Evolutionary conservation across 805 yeast species (phyloP).

Genomic region (Candida manassasensis): DNA sequence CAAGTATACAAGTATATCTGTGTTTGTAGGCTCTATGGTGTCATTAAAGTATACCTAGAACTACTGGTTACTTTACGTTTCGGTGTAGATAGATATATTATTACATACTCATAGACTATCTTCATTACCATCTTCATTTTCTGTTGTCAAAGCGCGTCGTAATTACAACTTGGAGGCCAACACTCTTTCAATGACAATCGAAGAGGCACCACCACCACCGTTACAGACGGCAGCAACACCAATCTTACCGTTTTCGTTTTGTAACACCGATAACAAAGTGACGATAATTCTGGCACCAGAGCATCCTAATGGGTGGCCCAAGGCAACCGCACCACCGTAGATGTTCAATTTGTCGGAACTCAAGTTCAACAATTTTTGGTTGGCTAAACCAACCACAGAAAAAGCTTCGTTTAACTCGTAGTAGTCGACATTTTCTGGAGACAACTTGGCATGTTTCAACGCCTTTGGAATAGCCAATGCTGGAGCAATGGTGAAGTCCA

Average conservation of each 20-base stretch:
- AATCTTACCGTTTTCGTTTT: conserved; percentile 72
- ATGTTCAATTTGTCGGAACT: conserved; percentile 70
- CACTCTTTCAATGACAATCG: conserved; percentile 77
- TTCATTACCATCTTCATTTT: too few species aligned
- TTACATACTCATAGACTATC: too few species aligned
- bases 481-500: conserved; percentile 95
- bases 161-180: conserved; percentile 34
- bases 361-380: conserved; percentile 63
- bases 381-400: conserved; percentile 93
- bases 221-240: conserved; percentile 98
- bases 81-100: too few species aligned
- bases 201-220: conserved; percentile 99
- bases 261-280: conserved; percentile 74
- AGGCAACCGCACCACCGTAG: conserved; percentile 94
- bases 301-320: conserved; percentile 93
- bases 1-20: too few species aligned
- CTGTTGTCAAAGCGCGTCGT: too few species aligned
- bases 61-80: too few species aligned
- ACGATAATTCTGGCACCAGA: conserved; percentile 93
- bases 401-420: conserved; percentile 98
- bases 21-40: too few species aligned
- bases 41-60: too few species aligned
- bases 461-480: conserved; percentile 95
- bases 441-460: conserved; percentile 73
- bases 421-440: conserved; percentile 69